Conservation (phyloP, 352 stramenopile genomes). For the Phytophthora megakarya region DNA sequence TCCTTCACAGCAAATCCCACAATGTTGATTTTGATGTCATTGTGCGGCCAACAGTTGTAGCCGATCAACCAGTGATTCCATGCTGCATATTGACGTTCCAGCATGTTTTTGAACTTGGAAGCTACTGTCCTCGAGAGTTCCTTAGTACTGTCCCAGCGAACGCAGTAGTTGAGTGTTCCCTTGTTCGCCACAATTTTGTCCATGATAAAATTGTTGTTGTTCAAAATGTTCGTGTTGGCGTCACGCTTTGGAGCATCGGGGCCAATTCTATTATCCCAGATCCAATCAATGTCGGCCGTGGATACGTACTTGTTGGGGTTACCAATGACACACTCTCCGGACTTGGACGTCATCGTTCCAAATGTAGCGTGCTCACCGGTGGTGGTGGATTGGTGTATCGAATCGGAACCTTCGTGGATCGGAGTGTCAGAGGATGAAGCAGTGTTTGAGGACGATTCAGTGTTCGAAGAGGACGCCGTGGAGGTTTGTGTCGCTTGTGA, state of each 20-base stretch:
- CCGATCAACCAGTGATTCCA: conserved; percentile 47
- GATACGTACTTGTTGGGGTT: conserved; percentile 32
- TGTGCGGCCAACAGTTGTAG: conserved; percentile 29
- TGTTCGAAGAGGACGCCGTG: conserved; percentile 12
- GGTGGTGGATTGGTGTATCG: conserved; percentile 7
- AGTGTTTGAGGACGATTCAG: conserved; percentile 12
- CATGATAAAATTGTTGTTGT: conserved; percentile 47
- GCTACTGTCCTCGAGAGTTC: conserved; percentile 41
- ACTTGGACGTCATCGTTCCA: conserved; percentile 30
- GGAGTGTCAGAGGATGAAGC: conserved; percentile 4
- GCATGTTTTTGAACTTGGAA: conserved; percentile 44
- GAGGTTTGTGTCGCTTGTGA: conserved; percentile 9
- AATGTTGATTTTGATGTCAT: conserved; percentile 30
- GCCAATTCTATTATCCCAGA: conserved; percentile 33
- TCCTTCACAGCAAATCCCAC: conserved; percentile 26
- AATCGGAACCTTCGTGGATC: conserved; percentile 16
- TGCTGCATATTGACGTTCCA: conserved; percentile 38
- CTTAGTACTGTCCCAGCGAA: conserved; percentile 44
- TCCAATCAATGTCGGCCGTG: conserved; percentile 18
- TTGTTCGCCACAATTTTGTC: conserved; percentile 49
- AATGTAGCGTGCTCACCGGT: conserved; percentile 34
- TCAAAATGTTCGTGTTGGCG: too few species aligned
- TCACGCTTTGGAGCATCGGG: too few species aligned
- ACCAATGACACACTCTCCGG: conserved; percentile 30
- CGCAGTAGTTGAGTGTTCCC: conserved; percentile 48